Percentiles rank a stretch among this genome's conserved stretches.
phyloP scores from a whole-genome alignment of 192 early-diverging fungal genomes.

The Umbelopsis vinacea region DNA sequence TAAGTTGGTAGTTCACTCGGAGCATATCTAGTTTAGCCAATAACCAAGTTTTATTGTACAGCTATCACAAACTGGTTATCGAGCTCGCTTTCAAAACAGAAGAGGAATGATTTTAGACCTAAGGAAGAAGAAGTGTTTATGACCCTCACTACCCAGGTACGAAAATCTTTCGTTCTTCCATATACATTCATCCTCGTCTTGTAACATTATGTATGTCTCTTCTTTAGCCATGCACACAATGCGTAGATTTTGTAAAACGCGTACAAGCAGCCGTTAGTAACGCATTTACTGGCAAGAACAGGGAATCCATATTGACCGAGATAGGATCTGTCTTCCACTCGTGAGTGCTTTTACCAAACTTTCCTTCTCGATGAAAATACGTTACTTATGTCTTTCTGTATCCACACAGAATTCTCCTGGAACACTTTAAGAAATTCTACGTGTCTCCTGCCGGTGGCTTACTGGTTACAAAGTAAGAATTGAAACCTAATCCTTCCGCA shows the following conservation, averaged over 20 bases:
- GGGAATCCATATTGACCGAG: slow-evolving; percentile 75
- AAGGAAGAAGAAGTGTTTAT: slow-evolving; percentile 84
- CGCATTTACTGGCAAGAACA: slow-evolving; percentile 76
- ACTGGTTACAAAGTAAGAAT: slow-evolving; percentile 78
- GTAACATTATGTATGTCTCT: too few species aligned
- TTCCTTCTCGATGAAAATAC: background rate
- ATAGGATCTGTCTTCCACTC: slow-evolving; percentile 81
- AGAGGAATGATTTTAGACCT: slow-evolving; percentile 88
- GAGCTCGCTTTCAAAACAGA: slow-evolving; percentile 74
- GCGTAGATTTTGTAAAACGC: slow-evolving; percentile 75
- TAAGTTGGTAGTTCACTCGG: slow-evolving; percentile 31
- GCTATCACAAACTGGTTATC: slow-evolving; percentile 76
- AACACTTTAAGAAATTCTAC: slow-evolving; percentile 89
- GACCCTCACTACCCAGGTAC: slow-evolving; percentile 63
- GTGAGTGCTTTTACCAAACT: slow-evolving; percentile 48
- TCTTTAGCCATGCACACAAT: slow-evolving; percentile 74
- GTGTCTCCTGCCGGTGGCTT: slow-evolving; percentile 89
- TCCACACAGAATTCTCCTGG: slow-evolving; percentile 75
- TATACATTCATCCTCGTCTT: background rate
- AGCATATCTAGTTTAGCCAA: background rate
- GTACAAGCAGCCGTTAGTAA: slow-evolving; percentile 64
- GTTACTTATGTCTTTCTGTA: slow-evolving; percentile 15
- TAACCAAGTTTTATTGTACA: slow-evolving; percentile 45
- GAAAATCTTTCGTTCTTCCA: background rate
- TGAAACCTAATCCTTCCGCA: background rate